Conservation (phyloP, 208 protist genomes). For the Kentomonas sorsogonicus region DNA sequence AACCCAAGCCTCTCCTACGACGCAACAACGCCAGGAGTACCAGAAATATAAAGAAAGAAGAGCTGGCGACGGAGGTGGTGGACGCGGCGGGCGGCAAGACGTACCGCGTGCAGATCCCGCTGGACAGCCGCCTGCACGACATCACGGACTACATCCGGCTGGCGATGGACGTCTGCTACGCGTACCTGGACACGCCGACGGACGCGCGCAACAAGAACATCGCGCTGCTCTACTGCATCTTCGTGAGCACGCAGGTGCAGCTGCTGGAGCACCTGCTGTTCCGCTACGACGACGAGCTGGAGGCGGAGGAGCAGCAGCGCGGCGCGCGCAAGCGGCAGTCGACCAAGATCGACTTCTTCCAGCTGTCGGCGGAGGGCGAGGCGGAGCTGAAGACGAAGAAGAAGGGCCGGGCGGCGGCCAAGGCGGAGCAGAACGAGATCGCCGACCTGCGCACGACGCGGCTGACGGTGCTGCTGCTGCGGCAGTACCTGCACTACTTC, state of each 20-base stretch:
- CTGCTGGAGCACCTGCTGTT: constrained; percentile 9
- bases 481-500: constrained; percentile 12
- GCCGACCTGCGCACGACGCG: not conserved
- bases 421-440: not conserved
- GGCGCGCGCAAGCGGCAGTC: constrained; percentile 5
- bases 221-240: constrained; percentile 15
- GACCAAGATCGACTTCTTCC: no score
- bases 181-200: constrained; percentile 17
- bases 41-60: constrained; percentile 2
- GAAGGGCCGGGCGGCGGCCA: not conserved
- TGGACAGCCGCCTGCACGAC: constrained; percentile 21
- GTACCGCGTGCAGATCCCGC: constrained; percentile 18
- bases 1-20: not conserved
- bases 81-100: no score
- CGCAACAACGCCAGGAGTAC: constrained; percentile 2
- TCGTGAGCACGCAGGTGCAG: constrained; percentile 13
- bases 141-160: constrained; percentile 30
- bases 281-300: constrained; percentile 7
- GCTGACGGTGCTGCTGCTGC: constrained; percentile 4
- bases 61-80: not conserved
- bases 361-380: constrained; percentile 6
- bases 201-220: constrained; percentile 12
- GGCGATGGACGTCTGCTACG: constrained; percentile 20
- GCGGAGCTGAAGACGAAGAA: constrained; percentile 5
- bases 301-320: constrained; percentile 1